Evolutionary conservation across 176 grass and related monocot species (phyloP).

Genomic region (Bolboschoenus planiculmis): DNA sequence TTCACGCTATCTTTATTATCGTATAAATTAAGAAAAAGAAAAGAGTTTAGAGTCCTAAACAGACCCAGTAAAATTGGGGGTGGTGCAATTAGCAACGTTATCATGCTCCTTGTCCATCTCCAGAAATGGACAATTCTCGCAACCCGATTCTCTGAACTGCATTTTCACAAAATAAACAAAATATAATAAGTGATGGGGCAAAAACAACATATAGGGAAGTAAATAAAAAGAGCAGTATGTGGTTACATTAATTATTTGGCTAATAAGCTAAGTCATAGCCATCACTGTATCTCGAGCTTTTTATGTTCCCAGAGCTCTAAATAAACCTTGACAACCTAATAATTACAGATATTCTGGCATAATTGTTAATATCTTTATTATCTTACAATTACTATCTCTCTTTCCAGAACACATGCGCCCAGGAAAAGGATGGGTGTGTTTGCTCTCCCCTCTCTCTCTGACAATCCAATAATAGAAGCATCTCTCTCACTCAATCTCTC

Average conservation of each 20-base stretch:
- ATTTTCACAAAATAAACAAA: neutral
- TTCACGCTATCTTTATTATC: neutral
- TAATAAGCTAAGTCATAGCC: neutral
- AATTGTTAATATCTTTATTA: too few relatives aligned
- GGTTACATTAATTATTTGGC: neutral
- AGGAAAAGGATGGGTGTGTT: too few relatives aligned
- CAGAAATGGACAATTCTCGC: conserved; percentile 90
- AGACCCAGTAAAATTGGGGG: conserved; percentile 88
- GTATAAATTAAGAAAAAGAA: neutral
- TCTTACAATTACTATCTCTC: too few relatives aligned
- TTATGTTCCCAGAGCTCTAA: neutral
- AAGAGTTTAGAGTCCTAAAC: neutral
- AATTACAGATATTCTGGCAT: too few relatives aligned
- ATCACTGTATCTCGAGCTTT: neutral
- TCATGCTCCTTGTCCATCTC: conserved; percentile 93
- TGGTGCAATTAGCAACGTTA: conserved; percentile 83
- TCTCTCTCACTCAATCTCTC: too few relatives aligned
- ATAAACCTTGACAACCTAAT: too few relatives aligned
- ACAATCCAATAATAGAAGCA: neutral
- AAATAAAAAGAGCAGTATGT: neutral
- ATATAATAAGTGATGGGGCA: neutral
- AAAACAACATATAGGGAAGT: neutral
- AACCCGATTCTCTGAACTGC: conserved; percentile 88
- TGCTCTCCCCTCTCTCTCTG: neutral
- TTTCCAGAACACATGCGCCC: too few relatives aligned